A percentile compares a stretch with the other conserved stretches of the same genome.
Evolutionary conservation across 1,284 basidiomycete genomes (phyloP).

Genomic region (Chondrostereum purpureum): DNA sequence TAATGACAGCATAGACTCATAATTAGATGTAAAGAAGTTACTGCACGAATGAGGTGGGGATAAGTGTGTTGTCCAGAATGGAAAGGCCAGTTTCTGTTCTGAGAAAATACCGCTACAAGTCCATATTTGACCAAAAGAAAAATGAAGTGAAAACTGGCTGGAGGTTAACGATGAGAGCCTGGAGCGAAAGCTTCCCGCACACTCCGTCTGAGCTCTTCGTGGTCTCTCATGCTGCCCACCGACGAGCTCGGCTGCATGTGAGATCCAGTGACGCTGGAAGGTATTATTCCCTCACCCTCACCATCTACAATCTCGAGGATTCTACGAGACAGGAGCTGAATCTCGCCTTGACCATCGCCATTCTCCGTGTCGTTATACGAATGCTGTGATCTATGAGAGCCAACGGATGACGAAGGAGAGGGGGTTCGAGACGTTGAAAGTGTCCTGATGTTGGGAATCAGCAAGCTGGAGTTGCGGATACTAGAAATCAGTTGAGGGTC

Average conservation of each 20-base stretch:
- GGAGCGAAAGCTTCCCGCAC: slow-evolving; percentile 70
- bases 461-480: slow-evolving; percentile 75
- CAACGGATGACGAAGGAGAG: slow-evolving; percentile 64
- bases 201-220: slow-evolving; percentile 73
- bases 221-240: slow-evolving; percentile 48
- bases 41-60: neutral
- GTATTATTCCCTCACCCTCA: slow-evolving; percentile 52
- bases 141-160: neutral
- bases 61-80: neutral
- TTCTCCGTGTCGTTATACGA: slow-evolving; percentile 79
- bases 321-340: slow-evolving; percentile 75
- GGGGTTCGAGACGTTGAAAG: slow-evolving; percentile 72
- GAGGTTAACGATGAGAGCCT: slow-evolving; percentile 43
- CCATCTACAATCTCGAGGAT: slow-evolving; percentile 83
- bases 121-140: neutral
- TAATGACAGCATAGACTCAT: neutral
- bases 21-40: neutral
- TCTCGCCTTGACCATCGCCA: slow-evolving; percentile 81
- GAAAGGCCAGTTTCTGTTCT: neutral
- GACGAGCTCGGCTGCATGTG: slow-evolving; percentile 63
- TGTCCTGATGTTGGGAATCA: slow-evolving; percentile 81
- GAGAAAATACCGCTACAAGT: neutral
- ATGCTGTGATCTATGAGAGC: slow-evolving; percentile 66
- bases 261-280: slow-evolving; percentile 55
- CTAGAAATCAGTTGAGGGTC: slow-evolving; percentile 87